Evolutionary conservation across 306 rosid genomes (phyloP).

Genomic region (Delonix regia): DNA sequence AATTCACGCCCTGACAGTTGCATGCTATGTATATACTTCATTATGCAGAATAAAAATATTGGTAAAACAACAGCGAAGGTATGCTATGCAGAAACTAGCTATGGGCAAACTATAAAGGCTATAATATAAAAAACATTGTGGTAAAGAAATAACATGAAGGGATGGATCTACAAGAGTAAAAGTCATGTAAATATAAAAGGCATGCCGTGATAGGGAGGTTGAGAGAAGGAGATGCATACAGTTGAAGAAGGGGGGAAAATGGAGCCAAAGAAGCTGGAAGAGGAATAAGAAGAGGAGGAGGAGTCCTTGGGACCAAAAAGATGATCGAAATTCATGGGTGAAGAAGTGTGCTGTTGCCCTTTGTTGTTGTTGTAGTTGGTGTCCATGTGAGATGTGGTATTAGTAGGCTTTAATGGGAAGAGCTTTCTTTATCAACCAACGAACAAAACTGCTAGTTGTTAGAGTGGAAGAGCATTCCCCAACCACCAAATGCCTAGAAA

Average conservation of each 20-base stretch:
- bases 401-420: neutral
- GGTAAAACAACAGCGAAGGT: neutral
- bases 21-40: neutral
- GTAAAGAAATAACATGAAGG: neutral
- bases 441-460: no score
- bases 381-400: neutral
- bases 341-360: conserved; percentile 57
- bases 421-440: conserved; percentile 47
- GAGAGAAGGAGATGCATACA: conserved; percentile 45
- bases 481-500: conserved; percentile 43
- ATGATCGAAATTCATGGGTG: conserved; percentile 63
- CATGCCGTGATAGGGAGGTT: neutral
- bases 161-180: neutral
- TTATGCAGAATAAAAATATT: neutral
- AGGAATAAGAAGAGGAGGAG: conserved; percentile 55
- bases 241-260: conserved; percentile 71
- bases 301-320: conserved; percentile 83
- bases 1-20: neutral
- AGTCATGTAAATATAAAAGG: neutral
- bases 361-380: no score
- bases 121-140: no score
- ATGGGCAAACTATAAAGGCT: no score
- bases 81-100: neutral
- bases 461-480: neutral
- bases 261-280: conserved; percentile 66